phyloP scores from a whole-genome alignment of 192 early-diverging fungal genomes.

The Rhizoclosmatium globosum region DNA sequence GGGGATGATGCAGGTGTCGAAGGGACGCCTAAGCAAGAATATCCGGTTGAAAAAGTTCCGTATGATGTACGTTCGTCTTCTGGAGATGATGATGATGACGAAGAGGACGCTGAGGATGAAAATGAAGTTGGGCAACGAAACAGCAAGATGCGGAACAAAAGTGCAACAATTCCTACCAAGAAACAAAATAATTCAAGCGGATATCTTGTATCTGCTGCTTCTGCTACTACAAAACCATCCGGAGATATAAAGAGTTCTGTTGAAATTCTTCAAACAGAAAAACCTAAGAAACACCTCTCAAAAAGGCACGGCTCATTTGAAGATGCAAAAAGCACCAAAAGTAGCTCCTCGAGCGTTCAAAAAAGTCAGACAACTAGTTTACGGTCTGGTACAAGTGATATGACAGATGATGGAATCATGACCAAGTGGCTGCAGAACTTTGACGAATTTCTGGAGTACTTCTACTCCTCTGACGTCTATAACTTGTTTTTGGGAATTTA shows the following conservation, averaged over 20 bases:
- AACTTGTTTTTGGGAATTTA: slow-evolving; percentile 1
- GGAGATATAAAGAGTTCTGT: too few relatives aligned
- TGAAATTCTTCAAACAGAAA: too few relatives aligned
- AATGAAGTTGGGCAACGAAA: background rate
- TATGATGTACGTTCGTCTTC: background rate
- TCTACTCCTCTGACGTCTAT: slow-evolving; percentile 1
- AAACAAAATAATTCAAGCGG: background rate
- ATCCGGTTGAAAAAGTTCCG: background rate
- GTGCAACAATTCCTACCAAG: background rate
- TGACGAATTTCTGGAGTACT: slow-evolving; percentile 8
- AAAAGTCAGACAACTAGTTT: background rate
- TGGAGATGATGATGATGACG: background rate
- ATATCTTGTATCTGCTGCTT: background rate
- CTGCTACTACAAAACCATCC: too few relatives aligned
- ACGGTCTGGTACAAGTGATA: slow-evolving; percentile 7
- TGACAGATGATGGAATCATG: slow-evolving; percentile 36
- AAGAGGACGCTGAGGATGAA: background rate
- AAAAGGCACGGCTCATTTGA: too few relatives aligned
- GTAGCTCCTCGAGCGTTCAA: background rate
- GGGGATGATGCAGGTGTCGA: background rate
- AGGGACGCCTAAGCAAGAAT: background rate
- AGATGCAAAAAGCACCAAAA: too few relatives aligned
- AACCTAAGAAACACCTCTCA: too few relatives aligned
- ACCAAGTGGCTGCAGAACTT: background rate
- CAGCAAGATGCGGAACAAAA: background rate